These are phyloP conservation scores for Aspergillus sp. DNA, from an alignment of 2,329 filamentous ascomycete genomes.

Conservation along the genomic window DNA sequence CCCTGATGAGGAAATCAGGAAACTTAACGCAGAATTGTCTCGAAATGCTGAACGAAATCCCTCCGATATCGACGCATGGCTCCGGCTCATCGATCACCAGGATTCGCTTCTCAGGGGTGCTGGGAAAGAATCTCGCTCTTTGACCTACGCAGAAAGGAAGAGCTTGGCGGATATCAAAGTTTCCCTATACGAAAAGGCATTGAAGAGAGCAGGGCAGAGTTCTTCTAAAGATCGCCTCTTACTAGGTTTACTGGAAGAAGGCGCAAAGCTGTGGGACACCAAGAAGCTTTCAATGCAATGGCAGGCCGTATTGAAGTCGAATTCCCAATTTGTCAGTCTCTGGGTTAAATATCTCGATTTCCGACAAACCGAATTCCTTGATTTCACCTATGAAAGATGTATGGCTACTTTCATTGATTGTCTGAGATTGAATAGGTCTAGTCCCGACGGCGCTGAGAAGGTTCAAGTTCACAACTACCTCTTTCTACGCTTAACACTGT, in stretches of 20 bases:
- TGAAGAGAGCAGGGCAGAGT: slow-evolving; percentile 50
- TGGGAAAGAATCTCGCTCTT: slow-evolving; percentile 25
- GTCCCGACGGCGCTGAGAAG: slow-evolving; percentile 15
- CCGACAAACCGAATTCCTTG: slow-evolving; percentile 60
- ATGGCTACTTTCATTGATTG: slow-evolving; percentile 57
- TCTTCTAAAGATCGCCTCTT: slow-evolving; percentile 57
- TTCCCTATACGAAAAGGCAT: slow-evolving; percentile 72
- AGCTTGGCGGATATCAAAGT: slow-evolving; percentile 76
- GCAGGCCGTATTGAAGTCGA: slow-evolving; percentile 54
- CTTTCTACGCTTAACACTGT: slow-evolving; percentile 67
- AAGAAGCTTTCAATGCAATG: slow-evolving; percentile 61
- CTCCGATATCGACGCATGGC: slow-evolving; percentile 66
- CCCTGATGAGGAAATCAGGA: slow-evolving; percentile 40
- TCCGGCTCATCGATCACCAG: slow-evolving; percentile 75
- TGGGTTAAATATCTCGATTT: slow-evolving; percentile 74
- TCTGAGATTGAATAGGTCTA: slow-evolving; percentile 38
- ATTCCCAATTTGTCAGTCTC: slow-evolving; percentile 56
- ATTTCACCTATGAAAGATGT: slow-evolving; percentile 64
- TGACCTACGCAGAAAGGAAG: slow-evolving; percentile 58
- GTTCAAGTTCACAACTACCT: slow-evolving; percentile 58
- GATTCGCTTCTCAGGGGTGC: slow-evolving; percentile 56
- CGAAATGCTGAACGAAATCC: slow-evolving; percentile 62
- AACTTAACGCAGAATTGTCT: slow-evolving; percentile 52
- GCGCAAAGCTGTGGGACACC: slow-evolving; percentile 66
- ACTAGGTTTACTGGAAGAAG: slow-evolving; percentile 68